These are phyloP conservation scores for Monilinia fructigena DNA, from an alignment of 2,329 filamentous ascomycete species.

Conservation along the genomic window DNA sequence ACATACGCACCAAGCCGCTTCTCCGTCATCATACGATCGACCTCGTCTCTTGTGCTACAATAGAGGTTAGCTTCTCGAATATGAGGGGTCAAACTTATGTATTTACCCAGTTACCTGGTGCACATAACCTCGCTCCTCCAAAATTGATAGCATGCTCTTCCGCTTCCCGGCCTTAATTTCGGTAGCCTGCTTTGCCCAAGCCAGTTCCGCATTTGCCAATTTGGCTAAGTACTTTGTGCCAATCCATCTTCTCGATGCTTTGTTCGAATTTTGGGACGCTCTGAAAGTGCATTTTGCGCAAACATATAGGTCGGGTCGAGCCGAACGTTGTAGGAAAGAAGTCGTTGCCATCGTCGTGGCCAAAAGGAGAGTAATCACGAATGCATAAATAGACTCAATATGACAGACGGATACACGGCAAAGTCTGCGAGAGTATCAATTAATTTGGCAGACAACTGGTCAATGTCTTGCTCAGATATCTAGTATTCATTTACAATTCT, in stretches of 20 bases:
- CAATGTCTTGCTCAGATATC: background rate
- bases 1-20: constrained; percentile 74
- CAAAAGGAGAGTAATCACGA: background rate
- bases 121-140: constrained; percentile 71
- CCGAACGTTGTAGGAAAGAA: constrained; percentile 33
- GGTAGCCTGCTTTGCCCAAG: constrained; percentile 51
- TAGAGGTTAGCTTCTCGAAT: constrained; percentile 23
- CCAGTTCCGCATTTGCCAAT: constrained; percentile 35
- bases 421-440: background rate
- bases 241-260: constrained; percentile 34
- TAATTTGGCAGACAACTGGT: background rate
- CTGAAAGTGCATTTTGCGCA: constrained; percentile 38
- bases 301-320: constrained; percentile 33
- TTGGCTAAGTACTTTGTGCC: constrained; percentile 42
- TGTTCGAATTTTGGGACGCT: constrained; percentile 25
- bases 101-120: constrained; percentile 72
- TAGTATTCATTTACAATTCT: background rate
- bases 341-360: constrained; percentile 36
- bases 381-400: background rate
- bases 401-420: background rate
- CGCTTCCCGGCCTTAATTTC: constrained; percentile 51
- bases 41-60: constrained; percentile 45
- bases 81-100: constrained; percentile 13
- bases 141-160: constrained; percentile 58
- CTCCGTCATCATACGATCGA: constrained; percentile 62